phyloP scores from a whole-genome alignment of 2,329 filamentous ascomycete species.

The Arthrobotrys sphaeroides region DNA sequence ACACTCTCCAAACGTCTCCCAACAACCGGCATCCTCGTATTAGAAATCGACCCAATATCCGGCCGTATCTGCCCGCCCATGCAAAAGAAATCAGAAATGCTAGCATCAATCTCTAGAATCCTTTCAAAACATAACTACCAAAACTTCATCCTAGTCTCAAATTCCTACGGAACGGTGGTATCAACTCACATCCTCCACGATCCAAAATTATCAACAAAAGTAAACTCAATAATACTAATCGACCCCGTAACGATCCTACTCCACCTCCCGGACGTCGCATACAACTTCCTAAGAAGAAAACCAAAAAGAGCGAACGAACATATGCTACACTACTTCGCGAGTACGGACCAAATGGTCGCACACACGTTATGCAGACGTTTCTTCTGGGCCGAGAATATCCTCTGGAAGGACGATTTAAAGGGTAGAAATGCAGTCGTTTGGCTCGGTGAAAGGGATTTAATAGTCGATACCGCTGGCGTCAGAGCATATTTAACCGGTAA shows the following conservation, averaged over 20 bases:
- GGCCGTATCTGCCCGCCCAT: slow-evolving; percentile 33
- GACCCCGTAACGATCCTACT: slow-evolving; percentile 71
- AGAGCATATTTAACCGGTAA: slow-evolving; percentile 57
- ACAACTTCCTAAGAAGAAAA: slow-evolving; percentile 68
- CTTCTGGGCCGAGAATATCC: slow-evolving; percentile 70
- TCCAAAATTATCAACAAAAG: slow-evolving; percentile 61
- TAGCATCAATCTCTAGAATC: slow-evolving; percentile 7
- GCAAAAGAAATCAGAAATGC: slow-evolving; percentile 19
- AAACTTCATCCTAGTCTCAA: slow-evolving; percentile 68
- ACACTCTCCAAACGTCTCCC: slow-evolving; percentile 64
- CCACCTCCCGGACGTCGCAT: slow-evolving; percentile 71
- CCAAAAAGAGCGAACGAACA: slow-evolving; percentile 68
- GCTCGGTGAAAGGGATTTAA: slow-evolving; percentile 63
- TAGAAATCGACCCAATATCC: slow-evolving; percentile 66
- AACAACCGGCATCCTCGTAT: slow-evolving; percentile 59
- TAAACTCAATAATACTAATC: slow-evolving; percentile 67
- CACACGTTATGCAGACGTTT: slow-evolving; percentile 70
- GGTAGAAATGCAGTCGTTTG: slow-evolving; percentile 65
- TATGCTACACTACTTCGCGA: slow-evolving; percentile 70
- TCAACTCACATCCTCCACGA: slow-evolving; percentile 36
- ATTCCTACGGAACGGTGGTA: slow-evolving; percentile 65
- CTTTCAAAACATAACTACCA: slow-evolving; percentile 61
- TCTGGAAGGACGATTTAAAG: slow-evolving; percentile 70
- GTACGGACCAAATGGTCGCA: slow-evolving; percentile 69
- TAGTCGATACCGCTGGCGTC: slow-evolving; percentile 57